phyloP scores from a whole-genome alignment of 73 alveolate species.

The Vitrella brassicaformis region DNA sequence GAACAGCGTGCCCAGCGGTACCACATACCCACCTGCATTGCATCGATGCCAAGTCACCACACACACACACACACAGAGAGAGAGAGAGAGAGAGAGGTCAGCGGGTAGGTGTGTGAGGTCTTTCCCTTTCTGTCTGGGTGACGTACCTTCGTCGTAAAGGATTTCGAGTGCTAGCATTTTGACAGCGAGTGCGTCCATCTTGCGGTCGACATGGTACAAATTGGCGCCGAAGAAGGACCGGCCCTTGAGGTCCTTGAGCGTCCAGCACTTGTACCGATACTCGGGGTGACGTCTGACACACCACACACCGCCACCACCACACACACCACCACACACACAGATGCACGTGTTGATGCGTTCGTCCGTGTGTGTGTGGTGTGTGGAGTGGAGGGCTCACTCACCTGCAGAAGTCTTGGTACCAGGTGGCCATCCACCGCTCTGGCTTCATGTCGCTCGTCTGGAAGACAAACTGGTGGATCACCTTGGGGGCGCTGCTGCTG shows the following conservation, averaged over 20 bases:
- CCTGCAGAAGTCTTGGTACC: neutral
- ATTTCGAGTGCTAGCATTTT: neutral
- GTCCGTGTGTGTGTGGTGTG: no score
- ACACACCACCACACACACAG: neutral
- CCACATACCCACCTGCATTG: neutral
- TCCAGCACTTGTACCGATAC: neutral
- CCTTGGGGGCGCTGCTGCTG: no score
- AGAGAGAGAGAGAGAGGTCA: no score
- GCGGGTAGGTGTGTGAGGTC: no score
- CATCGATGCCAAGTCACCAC: neutral
- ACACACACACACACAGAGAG: neutral
- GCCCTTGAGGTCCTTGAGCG: neutral
- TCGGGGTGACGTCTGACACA: neutral
- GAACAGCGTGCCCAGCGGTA: neutral
- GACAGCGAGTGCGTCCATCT: neutral
- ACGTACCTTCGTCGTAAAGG: neutral
- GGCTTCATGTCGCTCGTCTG: neutral
- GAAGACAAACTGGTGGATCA: neutral
- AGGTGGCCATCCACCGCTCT: neutral
- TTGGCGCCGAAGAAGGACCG: neutral
- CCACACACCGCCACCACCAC: neutral
- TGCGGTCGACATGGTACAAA: neutral
- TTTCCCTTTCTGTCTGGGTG: neutral
- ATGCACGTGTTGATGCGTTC: neutral
- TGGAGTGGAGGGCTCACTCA: no score